A percentile compares a stretch with the other conserved stretches of the same genome.
Evolutionary conservation across 768 basidiomycete species (phyloP).

Genomic region (Boletus insuetus): DNA sequence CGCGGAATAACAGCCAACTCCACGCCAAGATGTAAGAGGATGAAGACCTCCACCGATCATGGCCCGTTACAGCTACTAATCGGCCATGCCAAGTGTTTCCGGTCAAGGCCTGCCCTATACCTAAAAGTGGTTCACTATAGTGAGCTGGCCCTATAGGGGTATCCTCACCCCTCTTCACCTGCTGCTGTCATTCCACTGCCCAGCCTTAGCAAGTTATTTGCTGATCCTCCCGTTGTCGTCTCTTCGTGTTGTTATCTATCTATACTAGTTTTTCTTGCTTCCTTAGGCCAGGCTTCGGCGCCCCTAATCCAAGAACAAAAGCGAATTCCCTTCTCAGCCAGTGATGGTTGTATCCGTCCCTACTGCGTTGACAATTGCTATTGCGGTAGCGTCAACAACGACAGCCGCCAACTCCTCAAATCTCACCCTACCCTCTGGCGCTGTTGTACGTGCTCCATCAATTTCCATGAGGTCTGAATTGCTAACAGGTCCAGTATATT

Average conservation of each 20-base stretch:
- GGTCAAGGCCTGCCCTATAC: too few relatives aligned
- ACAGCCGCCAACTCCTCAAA: not conserved
- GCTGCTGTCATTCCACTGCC: not conserved
- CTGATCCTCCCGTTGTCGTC: too few relatives aligned
- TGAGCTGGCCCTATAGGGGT: not conserved
- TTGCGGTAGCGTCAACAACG: not conserved
- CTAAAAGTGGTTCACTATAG: too few relatives aligned
- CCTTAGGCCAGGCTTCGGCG: too few relatives aligned
- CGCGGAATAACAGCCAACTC: too few relatives aligned
- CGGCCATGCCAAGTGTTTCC: too few relatives aligned
- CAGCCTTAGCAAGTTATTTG: too few relatives aligned
- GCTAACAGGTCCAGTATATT: constrained; percentile 38
- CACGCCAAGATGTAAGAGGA: too few relatives aligned
- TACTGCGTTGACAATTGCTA: constrained; percentile 4
- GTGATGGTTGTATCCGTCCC: not conserved
- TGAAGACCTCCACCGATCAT: too few relatives aligned
- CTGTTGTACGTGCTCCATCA: constrained; percentile 20
- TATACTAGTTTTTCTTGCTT: too few relatives aligned
- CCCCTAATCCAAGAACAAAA: not conserved
- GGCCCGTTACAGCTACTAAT: too few relatives aligned
- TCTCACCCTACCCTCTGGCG: constrained; percentile 16
- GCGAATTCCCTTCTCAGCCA: not conserved
- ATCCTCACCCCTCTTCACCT: not conserved
- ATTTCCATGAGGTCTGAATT: not conserved
- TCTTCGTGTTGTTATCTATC: too few relatives aligned